phyloP scores from a whole-genome alignment of 805 yeast species.

The Starmerella ratchasimensis region DNA sequence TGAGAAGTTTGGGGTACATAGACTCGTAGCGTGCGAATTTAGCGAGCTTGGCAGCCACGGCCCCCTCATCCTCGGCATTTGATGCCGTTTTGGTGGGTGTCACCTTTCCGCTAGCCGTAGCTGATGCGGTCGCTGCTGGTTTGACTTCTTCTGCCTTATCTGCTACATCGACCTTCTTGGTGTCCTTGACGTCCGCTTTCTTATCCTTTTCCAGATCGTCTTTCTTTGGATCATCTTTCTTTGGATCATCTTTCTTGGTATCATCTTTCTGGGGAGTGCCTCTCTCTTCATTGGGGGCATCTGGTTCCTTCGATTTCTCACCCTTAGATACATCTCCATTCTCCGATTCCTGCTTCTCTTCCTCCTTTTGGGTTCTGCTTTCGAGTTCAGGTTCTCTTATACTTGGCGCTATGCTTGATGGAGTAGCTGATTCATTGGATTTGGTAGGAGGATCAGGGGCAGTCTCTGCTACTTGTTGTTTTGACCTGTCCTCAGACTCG shows the following conservation, averaged over 20 bases:
- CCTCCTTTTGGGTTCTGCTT: no score
- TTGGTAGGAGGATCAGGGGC: not conserved
- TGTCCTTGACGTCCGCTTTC: not conserved
- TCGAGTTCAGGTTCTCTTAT: no score
- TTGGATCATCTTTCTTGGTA: not conserved
- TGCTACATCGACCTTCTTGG: not conserved
- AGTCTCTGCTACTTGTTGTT: no score
- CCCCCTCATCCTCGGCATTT: not conserved
- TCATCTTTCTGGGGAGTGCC: not conserved
- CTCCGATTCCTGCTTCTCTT: no score
- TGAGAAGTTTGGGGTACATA: slow-evolving; percentile 68
- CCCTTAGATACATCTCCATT: not conserved
- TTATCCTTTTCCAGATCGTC: not conserved
- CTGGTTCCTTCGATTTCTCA: slow-evolving; percentile 2
- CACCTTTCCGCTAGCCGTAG: not conserved
- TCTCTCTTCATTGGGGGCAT: slow-evolving; percentile 2
- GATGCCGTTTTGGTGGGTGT: not conserved
- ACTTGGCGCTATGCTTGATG: not conserved
- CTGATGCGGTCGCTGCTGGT: no score
- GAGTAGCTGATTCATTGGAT: not conserved
- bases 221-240: not conserved
- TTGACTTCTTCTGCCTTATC: not conserved
- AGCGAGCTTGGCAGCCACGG: slow-evolving; percentile 15
- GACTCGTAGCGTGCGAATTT: slow-evolving; percentile 52
- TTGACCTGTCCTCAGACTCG: not conserved